A percentile compares a stretch with the other conserved stretches of the same genome.
Evolutionary conservation across 2,329 filamentous ascomycete species (phyloP).

Genomic region (Metarhizium rileyi): DNA sequence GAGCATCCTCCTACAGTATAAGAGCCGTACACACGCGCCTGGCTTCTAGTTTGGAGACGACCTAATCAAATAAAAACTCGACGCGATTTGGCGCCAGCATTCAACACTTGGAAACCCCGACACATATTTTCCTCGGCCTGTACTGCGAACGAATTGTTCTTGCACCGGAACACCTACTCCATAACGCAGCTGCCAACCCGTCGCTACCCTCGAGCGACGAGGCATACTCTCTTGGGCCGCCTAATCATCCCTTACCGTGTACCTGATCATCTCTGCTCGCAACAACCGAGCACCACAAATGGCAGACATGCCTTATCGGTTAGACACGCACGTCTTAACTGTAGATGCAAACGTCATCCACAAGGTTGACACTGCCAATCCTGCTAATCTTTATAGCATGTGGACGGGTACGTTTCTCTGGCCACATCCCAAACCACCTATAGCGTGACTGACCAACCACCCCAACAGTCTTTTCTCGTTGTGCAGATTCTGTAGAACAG

Average conservation of each 20-base stretch:
- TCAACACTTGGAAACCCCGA: background rate
- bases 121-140: background rate
- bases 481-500: slow-evolving; percentile 87
- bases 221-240: background rate
- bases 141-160: too few relatives aligned
- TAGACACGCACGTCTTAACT: slow-evolving; percentile 79
- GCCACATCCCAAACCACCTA: background rate
- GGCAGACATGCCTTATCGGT: slow-evolving; percentile 66
- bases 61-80: background rate
- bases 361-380: slow-evolving; percentile 87
- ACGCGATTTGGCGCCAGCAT: background rate
- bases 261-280: slow-evolving; percentile 22
- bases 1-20: background rate
- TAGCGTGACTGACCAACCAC: slow-evolving; percentile 20
- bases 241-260: background rate
- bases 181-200: background rate
- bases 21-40: background rate
- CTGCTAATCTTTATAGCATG: slow-evolving; percentile 90
- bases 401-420: slow-evolving; percentile 69
- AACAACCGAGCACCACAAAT: slow-evolving; percentile 24
- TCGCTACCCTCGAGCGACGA: background rate
- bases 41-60: background rate
- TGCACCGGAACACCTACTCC: background rate
- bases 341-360: slow-evolving; percentile 88
- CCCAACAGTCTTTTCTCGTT: slow-evolving; percentile 75